Evolutionary conservation across 768 basidiomycete species (phyloP).

Genomic region (Amyloporia xantha): DNA sequence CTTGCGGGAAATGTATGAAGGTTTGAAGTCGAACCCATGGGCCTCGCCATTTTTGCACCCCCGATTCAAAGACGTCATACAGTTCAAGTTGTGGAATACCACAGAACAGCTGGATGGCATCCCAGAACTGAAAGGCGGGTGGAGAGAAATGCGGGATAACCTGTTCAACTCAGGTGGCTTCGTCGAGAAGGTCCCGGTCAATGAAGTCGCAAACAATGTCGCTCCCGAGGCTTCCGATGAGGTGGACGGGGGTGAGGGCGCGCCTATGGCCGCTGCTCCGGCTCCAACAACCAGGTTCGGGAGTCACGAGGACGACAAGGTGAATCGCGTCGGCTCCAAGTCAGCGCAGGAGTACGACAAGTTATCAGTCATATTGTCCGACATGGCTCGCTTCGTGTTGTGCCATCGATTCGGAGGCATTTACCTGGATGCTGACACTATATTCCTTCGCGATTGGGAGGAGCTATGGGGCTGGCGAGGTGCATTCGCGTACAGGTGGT

Average conservation of each 20-base stretch:
- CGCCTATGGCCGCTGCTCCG: conserved; percentile 17
- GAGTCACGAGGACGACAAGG: conserved; percentile 40
- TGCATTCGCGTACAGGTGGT: conserved; percentile 97
- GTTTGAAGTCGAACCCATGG: conserved; percentile 85
- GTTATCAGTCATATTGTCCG: conserved; percentile 88
- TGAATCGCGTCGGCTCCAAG: conserved; percentile 84
- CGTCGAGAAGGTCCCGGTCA: conserved; percentile 56
- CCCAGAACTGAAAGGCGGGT: conserved; percentile 84
- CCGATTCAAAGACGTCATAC: conserved; percentile 85
- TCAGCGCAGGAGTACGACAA: conserved; percentile 85
- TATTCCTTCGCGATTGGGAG: conserved; percentile 96
- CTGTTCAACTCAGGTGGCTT: conserved; percentile 87
- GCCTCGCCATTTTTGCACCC: conserved; percentile 91
- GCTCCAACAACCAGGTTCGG: conserved; percentile 12
- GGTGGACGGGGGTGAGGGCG: conserved; percentile 31
- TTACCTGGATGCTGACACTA: conserved; percentile 95
- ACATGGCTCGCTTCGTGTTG: conserved; percentile 97
- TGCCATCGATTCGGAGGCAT: conserved; percentile 95
- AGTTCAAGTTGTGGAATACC: conserved; percentile 98
- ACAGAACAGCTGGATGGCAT: conserved; percentile 93
- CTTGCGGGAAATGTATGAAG: conserved; percentile 72
- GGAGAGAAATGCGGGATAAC: conserved; percentile 68
- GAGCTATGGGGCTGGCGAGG: conserved; percentile 97
- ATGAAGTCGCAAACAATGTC: conserved; percentile 17
- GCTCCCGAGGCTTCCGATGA: conserved; percentile 1